A percentile compares a stretch with the other conserved stretches of the same genome.
These are phyloP conservation scores for Camelina sativa DNA, from an alignment of 345 rosid species.

Conservation along the genomic window DNA sequence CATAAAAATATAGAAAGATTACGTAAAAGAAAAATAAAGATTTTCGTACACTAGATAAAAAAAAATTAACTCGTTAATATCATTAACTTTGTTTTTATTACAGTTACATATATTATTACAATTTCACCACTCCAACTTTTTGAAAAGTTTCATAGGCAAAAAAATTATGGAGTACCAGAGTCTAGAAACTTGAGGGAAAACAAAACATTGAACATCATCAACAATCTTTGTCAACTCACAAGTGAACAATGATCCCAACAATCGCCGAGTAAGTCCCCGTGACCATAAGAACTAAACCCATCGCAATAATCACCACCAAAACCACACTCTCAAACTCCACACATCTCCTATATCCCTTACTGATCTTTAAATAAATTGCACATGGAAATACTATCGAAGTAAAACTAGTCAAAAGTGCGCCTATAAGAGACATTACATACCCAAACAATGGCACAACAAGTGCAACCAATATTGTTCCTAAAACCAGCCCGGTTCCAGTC, in stretches of 20 bases:
- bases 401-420: constrained; percentile 9
- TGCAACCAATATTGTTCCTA: constrained; percentile 17
- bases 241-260: constrained; percentile 20
- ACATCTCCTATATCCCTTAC: neutral
- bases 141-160: too few species aligned
- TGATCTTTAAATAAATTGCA: constrained; percentile 6
- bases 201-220: too few species aligned
- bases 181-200: too few species aligned
- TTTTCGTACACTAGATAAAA: too few species aligned
- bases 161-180: too few species aligned
- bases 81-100: too few species aligned
- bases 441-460: constrained; percentile 28
- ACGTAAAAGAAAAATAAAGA: too few species aligned
- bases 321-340: constrained; percentile 25
- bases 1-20: too few species aligned
- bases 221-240: neutral
- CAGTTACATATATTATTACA: too few species aligned
- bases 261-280: constrained; percentile 26
- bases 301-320: constrained; percentile 9
- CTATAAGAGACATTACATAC: constrained; percentile 27
- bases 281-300: constrained; percentile 27
- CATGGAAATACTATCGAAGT: constrained; percentile 26
- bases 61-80: too few species aligned
- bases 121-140: too few species aligned
- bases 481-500: constrained; percentile 2